Evolutionary conservation across 179 eudicot species (phyloP), one percentile per base, ranked within the genome.

Genomic region (Corrigiola litoralis): DNA sequence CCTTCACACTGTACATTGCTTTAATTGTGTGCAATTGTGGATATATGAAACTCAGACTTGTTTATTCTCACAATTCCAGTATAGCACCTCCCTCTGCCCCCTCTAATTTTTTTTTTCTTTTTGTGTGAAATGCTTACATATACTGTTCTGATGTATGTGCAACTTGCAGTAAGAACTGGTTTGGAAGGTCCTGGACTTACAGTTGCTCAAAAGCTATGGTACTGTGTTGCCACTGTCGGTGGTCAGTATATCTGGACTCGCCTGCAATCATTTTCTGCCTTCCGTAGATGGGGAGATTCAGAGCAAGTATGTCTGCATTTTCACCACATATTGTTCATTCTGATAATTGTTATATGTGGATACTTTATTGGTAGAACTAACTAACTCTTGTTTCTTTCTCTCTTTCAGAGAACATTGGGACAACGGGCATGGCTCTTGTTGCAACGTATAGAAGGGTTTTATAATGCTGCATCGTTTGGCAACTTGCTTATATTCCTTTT

Each of bases 171-270:
- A 29, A 79, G 95, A 75, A 92, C 87, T 10, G 97, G 97, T 28
- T 82, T 92, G 79, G 99, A 92, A 63, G 99, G 99, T 58, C 94
- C 99, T 53, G 97, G 97, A 48, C 88, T 90, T 41, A 86, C 95
- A 16, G 76, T 78, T 61, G 78, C 86, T 52, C 99, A 92, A 74
- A 92, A 92, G 78, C 46, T 92, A 37, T 92, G 92, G 95, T 92
- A 92, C 77, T 92, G 97, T 64, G 55, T 87, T 73, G 94, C 95
- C 44, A 87, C 87, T 40, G 97, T 92, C 54, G 97, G 99, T 74
- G 92, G 95, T 67, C 97, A 90, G 56, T 90, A 92, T 70, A 69
- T 90, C 57, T 92, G 95, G 99, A 75, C 97, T 42, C 97, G 97
- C 13, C 67, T 92, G 63, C 97, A 92, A 51, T 90, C 97, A 8